A percentile compares a stretch with the other conserved stretches of the same genome.
Evolutionary conservation across 257 asterid genomes (phyloP).

Genomic region (Solanum stenotomum): DNA sequence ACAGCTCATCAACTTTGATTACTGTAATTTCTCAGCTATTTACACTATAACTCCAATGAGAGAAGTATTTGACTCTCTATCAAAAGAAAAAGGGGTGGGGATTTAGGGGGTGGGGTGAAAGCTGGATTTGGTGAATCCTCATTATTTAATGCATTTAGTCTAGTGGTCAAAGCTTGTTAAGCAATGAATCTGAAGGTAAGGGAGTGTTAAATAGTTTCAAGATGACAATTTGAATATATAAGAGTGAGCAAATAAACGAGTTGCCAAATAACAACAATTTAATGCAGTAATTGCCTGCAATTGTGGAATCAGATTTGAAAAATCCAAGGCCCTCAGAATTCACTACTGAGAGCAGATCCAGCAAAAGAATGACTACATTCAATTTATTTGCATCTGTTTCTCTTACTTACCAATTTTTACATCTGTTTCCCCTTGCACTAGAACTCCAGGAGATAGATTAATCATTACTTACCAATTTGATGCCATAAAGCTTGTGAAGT

Average conservation of each 20-base stretch:
- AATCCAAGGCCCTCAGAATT: background rate
- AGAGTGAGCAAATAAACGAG: background rate
- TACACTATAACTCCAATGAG: background rate
- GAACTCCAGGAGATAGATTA: background rate
- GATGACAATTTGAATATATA: background rate
- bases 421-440: background rate
- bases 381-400: background rate
- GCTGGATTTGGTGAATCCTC: background rate
- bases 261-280: background rate
- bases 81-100: background rate
- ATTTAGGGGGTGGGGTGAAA: background rate
- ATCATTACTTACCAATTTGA: slow-evolving; percentile 53
- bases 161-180: background rate
- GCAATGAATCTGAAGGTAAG: background rate
- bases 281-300: background rate
- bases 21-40: background rate
- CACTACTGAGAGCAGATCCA: background rate
- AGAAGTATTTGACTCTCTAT: background rate
- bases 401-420: background rate
- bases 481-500: slow-evolving; percentile 76
- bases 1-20: background rate
- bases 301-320: background rate
- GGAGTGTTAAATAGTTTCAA: background rate
- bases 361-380: background rate
- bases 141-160: background rate